These are phyloP conservation scores for Diophrys appendiculata DNA, from an alignment of 73 alveolate species.

Conservation along the genomic window DNA sequence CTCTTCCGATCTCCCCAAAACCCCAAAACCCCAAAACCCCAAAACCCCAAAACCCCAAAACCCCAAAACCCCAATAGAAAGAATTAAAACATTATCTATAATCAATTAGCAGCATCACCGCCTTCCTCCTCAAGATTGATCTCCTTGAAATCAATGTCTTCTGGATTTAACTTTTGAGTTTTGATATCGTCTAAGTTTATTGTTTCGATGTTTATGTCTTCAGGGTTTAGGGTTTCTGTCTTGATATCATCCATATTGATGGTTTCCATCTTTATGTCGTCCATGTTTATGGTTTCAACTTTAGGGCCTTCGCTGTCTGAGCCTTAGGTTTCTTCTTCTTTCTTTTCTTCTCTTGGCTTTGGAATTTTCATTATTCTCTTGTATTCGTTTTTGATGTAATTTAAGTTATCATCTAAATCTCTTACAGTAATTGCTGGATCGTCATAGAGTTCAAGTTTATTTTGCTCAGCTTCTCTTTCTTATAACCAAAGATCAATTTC, in stretches of 20 bases:
- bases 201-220: neutral
- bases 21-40: too few relatives aligned
- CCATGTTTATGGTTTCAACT: neutral
- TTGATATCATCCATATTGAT: neutral
- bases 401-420: neutral
- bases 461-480: constrained; percentile 5
- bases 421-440: neutral
- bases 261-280: neutral
- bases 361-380: neutral
- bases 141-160: neutral
- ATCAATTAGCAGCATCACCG: neutral
- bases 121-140: neutral
- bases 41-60: constrained; percentile 37
- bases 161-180: neutral
- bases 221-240: neutral
- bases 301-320: neutral
- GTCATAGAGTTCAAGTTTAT: neutral
- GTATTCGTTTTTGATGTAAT: neutral
- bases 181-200: neutral
- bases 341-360: neutral
- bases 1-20: constrained; percentile 18
- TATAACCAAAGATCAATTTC: neutral
- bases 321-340: neutral
- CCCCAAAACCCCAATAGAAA: constrained; percentile 10
- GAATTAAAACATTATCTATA: neutral